Evolutionary conservation across 805 yeast genomes (phyloP).

Genomic region (Hanseniaspora valbyensis): DNA sequence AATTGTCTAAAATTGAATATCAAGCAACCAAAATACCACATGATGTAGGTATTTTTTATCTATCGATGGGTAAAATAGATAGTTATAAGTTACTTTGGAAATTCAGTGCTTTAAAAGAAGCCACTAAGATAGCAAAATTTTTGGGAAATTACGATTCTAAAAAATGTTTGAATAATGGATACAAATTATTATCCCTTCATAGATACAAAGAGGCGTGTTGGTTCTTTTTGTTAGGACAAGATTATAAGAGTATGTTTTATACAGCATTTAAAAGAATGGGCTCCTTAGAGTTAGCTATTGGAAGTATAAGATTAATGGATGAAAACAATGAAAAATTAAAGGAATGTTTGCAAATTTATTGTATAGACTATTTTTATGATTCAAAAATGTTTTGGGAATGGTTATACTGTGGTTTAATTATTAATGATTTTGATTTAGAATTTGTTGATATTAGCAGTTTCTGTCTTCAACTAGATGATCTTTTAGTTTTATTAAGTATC

Average conservation of each 20-base stretch:
- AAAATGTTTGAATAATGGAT: conserved; percentile 11
- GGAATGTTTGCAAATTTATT: conserved; percentile 10
- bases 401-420: conserved; percentile 7
- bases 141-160: neutral
- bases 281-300: neutral
- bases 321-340: neutral
- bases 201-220: conserved; percentile 14
- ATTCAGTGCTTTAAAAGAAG: conserved; percentile 2
- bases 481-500: neutral
- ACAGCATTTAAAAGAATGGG: conserved; percentile 8
- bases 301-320: neutral
- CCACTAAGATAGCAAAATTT: conserved; percentile 1
- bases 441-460: conserved; percentile 1
- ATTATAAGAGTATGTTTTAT: conserved; percentile 13
- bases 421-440: neutral
- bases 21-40: conserved; percentile 8
- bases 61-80: conserved; percentile 1
- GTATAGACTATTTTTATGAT: conserved; percentile 6
- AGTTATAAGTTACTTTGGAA: conserved; percentile 10
- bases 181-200: conserved; percentile 9
- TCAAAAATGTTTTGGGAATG: conserved; percentile 11
- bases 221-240: conserved; percentile 13
- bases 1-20: neutral
- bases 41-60: conserved; percentile 8
- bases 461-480: neutral